Evolutionary conservation across 305 asterid species (phyloP).

Genomic region (Fraxinus sp.): DNA sequence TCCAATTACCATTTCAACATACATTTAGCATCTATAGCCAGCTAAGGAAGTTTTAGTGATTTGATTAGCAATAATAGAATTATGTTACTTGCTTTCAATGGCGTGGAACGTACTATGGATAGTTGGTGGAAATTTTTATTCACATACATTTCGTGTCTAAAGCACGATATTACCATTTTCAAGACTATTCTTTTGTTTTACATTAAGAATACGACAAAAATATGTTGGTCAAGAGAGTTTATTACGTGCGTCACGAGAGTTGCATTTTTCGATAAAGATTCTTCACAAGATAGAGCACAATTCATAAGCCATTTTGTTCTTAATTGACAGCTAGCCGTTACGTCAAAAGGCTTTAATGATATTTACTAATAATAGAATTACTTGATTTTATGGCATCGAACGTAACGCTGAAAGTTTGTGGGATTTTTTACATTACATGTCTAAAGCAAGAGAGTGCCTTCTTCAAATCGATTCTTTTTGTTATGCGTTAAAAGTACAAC

Average conservation of each 20-base stretch:
- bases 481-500: not conserved
- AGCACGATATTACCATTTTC: not conserved
- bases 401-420: conserved; percentile 25
- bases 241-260: not conserved
- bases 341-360: not conserved
- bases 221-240: not conserved
- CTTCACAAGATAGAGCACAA: not conserved
- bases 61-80: not conserved
- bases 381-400: conserved; percentile 13
- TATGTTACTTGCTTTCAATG: conserved; percentile 6
- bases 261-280: not conserved
- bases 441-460: not conserved
- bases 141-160: not conserved
- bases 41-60: not conserved
- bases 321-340: not conserved
- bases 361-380: not conserved
- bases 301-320: not conserved
- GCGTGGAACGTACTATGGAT: not conserved
- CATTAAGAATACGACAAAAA: not conserved
- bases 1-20: not conserved
- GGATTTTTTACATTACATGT: not conserved
- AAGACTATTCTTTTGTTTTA: not conserved
- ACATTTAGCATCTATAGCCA: not conserved
- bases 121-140: not conserved
- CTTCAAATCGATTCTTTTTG: not conserved